Base-by-base conservation (phyloP, 495 filamentous ascomycete species). In the Podospora pseudoanserina region DNA sequence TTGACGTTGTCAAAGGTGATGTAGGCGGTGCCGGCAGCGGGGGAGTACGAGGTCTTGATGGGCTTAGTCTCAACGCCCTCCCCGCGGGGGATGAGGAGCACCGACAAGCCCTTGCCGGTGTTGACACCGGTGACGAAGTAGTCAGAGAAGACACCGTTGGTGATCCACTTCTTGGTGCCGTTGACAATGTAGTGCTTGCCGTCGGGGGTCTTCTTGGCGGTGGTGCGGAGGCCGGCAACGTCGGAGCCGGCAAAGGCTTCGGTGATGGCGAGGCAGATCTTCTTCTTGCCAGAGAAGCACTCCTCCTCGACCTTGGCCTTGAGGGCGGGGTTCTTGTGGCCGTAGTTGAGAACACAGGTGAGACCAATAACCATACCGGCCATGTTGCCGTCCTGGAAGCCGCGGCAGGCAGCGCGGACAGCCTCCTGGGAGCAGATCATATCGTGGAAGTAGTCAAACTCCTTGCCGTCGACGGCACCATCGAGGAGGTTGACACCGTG, bases 151-250 rank as follows among this genome's bases (percentile, higher is more conserved):
- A 88, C 88, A 67, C 92, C 92, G 82, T 96, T 96, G 54, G 92
- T 96, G 79, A 94, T 94, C 92, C 92, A 96, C 80, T 94, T 94
- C 84, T 94, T 96, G 71, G 91, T 94, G 68, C 92, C 92, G 77
- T 92, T 93, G 69, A 96, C 86, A 68, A 94, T 89, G 76, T 93
- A 96, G 78, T 91, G 84, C 75, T 91, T 91, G 63, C 92, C 92
- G 77, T 94, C 92, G 11, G 89, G 81, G 16, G 90, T 94, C 83
- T 93, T 92, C 68, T 82, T 85, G 11, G 92, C 92, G 1, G 92
- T 94, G 3, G 91, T 94, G 65, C 91, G 85, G 16, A 96, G 83
- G 19, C 91, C 89, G 7, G 92, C 92, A 11, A 96, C 92, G 79
- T 96, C 92, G 65, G 89, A 92, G 5, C 92, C 92, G 28, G 92